Evolutionary conservation across 306 rosid species (phyloP), one percentile per base, ranked within the genome.

Genomic region (Prinsepia uniflora): DNA sequence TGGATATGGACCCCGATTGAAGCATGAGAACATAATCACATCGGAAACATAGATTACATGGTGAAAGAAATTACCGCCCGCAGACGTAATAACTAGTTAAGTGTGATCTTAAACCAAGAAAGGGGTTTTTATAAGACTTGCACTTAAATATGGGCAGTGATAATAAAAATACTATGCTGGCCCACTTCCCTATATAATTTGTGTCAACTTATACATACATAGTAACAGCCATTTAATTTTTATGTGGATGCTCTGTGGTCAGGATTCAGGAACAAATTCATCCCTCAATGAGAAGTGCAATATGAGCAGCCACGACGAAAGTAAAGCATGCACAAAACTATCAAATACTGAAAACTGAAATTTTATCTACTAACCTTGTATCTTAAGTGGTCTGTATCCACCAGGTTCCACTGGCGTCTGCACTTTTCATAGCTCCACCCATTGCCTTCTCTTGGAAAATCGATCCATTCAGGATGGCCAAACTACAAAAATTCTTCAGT

Each of bases 381-480:
- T 87, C 97, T 85, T 84, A 93, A 74, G 80, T 93, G 97, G 52
- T 90, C 90, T 46, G 96, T 73, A 61, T 93, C 97, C 69, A 81
- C 83, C 82, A 93, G 82, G 82, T 88, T 74, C 98, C 98, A 93
- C 65, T 93, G 97, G 68, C 98, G 96, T 78, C 94, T 83, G 82
- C 98, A 93, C 82, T 83, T 90, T 60, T 93, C 97, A 76, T 93
- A 93, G 75, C 96, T 93, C 98, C 98, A 93, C 45, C 55, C 97
- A 81, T 93, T 93, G 80, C 97, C 98, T 77, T 93, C 98, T 90
- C 98, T 87, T 67, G 98, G 98, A 80, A 93, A 93, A 83, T 93
- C 98, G 45, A 93, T 84, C 98, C 98, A 93, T 72, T 93, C 98
- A 17, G 98, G 98, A 84, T 93, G 98, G 72, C 98, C 98, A 76